Percentiles rank a stretch among this genome's conserved stretches.
Evolutionary conservation across 306 rosid genomes (phyloP).

Genomic region (Pyrus bretschneideri): DNA sequence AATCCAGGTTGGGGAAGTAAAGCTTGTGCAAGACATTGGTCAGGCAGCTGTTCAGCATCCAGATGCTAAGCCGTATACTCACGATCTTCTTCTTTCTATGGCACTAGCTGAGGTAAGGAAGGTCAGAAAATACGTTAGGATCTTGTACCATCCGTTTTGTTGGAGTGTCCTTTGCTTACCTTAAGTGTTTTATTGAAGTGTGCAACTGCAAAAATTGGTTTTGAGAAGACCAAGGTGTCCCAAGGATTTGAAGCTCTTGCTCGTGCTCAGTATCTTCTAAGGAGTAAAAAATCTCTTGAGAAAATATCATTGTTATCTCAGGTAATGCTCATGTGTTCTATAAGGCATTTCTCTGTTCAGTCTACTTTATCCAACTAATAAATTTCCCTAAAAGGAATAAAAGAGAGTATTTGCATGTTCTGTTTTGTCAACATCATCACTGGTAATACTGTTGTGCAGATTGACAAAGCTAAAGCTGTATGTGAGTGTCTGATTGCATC

Average conservation of each 20-base stretch:
- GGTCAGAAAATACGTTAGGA: conserved; percentile 27
- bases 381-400: background rate
- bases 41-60: conserved; percentile 52
- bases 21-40: conserved; percentile 68
- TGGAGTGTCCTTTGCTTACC: conserved; percentile 43
- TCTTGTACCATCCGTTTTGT: conserved; percentile 27
- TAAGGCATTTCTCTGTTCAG: background rate
- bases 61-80: conserved; percentile 68
- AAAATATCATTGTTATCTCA: conserved; percentile 64
- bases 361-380: background rate
- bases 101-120: conserved; percentile 84
- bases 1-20: conserved; percentile 81
- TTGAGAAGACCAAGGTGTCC: conserved; percentile 81
- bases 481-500: conserved; percentile 78
- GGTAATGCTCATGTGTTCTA: conserved; percentile 22
- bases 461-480: conserved; percentile 59
- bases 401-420: background rate
- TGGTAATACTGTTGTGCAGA: conserved; percentile 41
- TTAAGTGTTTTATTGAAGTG: conserved; percentile 83
- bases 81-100: conserved; percentile 86
- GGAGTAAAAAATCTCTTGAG: conserved; percentile 72
- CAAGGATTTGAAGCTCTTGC: conserved; percentile 98
- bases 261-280: conserved; percentile 81
- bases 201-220: conserved; percentile 75
- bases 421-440: background rate